Conservation (phyloP, 345 rosid species). For the Aquilaria yunnanensis region DNA sequence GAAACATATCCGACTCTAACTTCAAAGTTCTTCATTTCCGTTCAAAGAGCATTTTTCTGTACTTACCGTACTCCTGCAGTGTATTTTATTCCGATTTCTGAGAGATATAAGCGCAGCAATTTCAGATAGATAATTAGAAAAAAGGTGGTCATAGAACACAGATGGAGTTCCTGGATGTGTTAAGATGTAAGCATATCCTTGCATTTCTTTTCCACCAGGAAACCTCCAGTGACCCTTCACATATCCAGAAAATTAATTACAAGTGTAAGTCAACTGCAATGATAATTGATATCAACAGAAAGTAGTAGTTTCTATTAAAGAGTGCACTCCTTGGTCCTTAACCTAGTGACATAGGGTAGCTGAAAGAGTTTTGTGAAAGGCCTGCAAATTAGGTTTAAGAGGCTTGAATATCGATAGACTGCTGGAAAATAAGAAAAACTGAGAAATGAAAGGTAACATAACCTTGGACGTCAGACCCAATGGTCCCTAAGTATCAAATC, state of each 20-base stretch:
- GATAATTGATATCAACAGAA: too few relatives aligned
- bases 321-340: too few relatives aligned
- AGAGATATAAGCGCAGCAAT: conserved; percentile 64
- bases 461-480: too few relatives aligned
- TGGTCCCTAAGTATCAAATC: too few relatives aligned
- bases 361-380: too few relatives aligned
- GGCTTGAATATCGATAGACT: too few relatives aligned
- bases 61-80: conserved; percentile 81
- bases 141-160: conserved; percentile 80
- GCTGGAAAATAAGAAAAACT: too few relatives aligned
- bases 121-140: conserved; percentile 61
- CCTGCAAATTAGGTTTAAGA: too few relatives aligned
- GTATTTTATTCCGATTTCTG: conserved; percentile 66
- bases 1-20: neutral
- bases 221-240: conserved; percentile 96
- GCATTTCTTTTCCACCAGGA: conserved; percentile 94
- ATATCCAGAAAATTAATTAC: neutral
- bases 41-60: neutral
- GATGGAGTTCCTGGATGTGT: conserved; percentile 99
- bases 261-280: too few relatives aligned
- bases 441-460: too few relatives aligned
- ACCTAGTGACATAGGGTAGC: too few relatives aligned
- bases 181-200: conserved; percentile 92
- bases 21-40: neutral
- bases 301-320: too few relatives aligned